Percentiles rank a stretch among this genome's conserved stretches.
These are phyloP conservation scores for Alternaria novae-zelandiae DNA, from an alignment of 2,329 filamentous ascomycete species.

Conservation along the genomic window DNA sequence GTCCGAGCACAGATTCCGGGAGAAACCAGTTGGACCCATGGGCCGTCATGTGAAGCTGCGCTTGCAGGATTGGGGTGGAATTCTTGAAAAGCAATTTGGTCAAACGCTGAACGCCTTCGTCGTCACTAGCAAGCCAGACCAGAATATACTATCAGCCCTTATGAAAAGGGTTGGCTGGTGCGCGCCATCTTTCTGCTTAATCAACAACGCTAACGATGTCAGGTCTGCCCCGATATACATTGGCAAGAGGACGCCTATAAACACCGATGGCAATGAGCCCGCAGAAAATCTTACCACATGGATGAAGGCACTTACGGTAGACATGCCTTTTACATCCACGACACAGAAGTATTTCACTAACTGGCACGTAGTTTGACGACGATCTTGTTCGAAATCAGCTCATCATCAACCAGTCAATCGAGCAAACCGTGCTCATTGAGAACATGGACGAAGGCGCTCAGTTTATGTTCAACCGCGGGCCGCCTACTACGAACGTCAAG, in stretches of 20 bases:
- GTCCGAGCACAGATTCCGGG: constrained; percentile 70
- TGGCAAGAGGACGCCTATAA: constrained; percentile 60
- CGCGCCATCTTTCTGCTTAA: background rate
- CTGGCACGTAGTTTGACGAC: constrained; percentile 70
- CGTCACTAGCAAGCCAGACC: constrained; percentile 78
- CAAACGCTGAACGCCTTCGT: constrained; percentile 75
- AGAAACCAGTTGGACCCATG: constrained; percentile 81
- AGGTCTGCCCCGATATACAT: constrained; percentile 68
- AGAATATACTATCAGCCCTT: constrained; percentile 68
- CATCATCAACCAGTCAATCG: constrained; percentile 81
- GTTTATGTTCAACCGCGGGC: constrained; percentile 68
- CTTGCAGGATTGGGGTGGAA: constrained; percentile 81
- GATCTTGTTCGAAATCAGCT: constrained; percentile 78
- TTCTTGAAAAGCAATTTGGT: constrained; percentile 82
- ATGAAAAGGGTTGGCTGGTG: constrained; percentile 57
- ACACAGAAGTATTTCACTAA: background rate
- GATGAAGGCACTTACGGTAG: constrained; percentile 72
- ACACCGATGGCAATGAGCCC: constrained; percentile 75
- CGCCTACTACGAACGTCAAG: constrained; percentile 68
- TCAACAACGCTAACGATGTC: constrained; percentile 5
- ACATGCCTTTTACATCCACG: background rate
- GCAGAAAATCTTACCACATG: constrained; percentile 76
- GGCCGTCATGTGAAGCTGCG: constrained; percentile 77
- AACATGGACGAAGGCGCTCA: constrained; percentile 69
- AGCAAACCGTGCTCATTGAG: constrained; percentile 81